Percentiles rank a stretch among this genome's conserved stretches.
phyloP scores from a whole-genome alignment of 148 eudicot species.

The Heliamphora exappendiculata region DNA sequence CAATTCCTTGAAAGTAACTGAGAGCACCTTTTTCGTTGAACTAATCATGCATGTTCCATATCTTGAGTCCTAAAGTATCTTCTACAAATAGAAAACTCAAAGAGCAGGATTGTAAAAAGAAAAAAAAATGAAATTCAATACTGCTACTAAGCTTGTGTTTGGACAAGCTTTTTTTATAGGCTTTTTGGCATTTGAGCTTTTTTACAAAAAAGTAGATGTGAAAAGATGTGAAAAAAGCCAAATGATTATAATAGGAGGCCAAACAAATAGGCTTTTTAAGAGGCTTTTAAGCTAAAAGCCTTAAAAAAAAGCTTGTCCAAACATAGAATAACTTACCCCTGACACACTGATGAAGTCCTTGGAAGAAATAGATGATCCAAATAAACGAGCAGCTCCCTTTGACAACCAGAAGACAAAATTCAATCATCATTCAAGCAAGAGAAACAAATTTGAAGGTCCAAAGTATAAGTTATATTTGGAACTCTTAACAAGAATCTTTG shows the following conservation, averaged over 20 bases:
- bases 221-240: too few species aligned
- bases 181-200: too few species aligned
- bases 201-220: too few species aligned
- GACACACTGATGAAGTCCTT: constrained; percentile 83
- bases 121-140: background rate
- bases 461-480: background rate
- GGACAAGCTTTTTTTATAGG: too few species aligned
- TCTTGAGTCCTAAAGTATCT: background rate
- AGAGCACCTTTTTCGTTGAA: background rate
- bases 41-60: background rate
- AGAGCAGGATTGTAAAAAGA: background rate
- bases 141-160: too few species aligned
- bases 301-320: too few species aligned
- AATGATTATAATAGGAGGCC: too few species aligned
- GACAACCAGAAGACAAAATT: constrained; percentile 15
- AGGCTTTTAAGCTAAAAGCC: too few species aligned
- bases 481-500: background rate
- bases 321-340: constrained; percentile 75
- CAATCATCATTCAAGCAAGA: background rate
- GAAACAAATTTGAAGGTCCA: background rate
- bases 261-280: too few species aligned
- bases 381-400: constrained; percentile 94
- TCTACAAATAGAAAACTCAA: background rate
- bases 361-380: constrained; percentile 83
- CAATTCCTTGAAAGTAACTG: background rate